These are phyloP conservation scores for Plasmodium chabaudi DNA, from an alignment of 169 alveolate species.

Conservation along the genomic window DNA sequence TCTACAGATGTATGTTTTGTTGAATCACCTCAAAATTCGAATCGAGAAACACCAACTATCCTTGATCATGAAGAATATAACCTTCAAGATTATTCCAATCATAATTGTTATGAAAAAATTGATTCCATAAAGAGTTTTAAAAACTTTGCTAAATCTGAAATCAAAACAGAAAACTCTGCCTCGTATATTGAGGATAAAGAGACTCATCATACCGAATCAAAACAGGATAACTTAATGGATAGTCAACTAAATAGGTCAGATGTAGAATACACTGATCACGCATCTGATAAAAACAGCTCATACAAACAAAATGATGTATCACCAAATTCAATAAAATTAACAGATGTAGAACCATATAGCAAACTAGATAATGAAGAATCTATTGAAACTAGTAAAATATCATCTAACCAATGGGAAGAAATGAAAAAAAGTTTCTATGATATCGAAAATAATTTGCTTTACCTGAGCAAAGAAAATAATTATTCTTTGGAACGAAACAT, in stretches of 20 bases:
- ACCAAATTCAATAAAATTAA: neutral
- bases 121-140: too few relatives aligned
- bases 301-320: slow-evolving; percentile 9
- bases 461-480: neutral
- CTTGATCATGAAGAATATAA: too few relatives aligned
- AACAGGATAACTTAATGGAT: neutral
- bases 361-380: neutral
- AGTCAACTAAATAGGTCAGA: neutral
- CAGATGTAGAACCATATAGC: too few relatives aligned
- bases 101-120: too few relatives aligned
- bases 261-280: neutral
- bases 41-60: too few relatives aligned
- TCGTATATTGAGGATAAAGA: too few relatives aligned
- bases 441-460: slow-evolving; percentile 39
- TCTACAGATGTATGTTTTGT: too few relatives aligned
- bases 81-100: too few relatives aligned
- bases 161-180: neutral
- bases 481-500: neutral
- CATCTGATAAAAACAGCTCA: neutral
- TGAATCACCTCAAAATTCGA: too few relatives aligned
- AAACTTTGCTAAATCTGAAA: neutral
- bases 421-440: slow-evolving; percentile 63
- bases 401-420: slow-evolving; percentile 49
- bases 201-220: neutral
- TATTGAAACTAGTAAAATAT: slow-evolving; percentile 9